Percentiles rank a stretch among this genome's conserved stretches.
phyloP scores from a whole-genome alignment of 306 rosid species.

The Carpinus viminea region DNA sequence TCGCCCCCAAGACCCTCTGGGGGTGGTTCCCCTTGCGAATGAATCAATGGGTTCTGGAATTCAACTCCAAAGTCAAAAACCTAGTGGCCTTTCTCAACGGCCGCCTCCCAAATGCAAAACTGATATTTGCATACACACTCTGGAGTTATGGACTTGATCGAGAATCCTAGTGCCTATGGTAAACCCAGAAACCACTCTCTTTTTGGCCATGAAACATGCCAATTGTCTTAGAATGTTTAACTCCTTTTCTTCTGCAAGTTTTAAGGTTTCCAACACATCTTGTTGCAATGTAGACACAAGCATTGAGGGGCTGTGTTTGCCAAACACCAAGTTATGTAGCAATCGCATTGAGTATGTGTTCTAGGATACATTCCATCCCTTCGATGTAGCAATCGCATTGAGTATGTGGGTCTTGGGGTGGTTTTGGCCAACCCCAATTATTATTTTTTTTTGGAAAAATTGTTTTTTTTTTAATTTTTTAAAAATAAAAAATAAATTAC shows the following conservation, averaged over 20 bases:
- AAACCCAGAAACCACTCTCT: not conserved
- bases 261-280: constrained; percentile 75
- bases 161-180: constrained; percentile 60
- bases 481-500: too few species aligned
- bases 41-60: constrained; percentile 45
- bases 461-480: too few species aligned
- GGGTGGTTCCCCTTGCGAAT: constrained; percentile 25
- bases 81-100: constrained; percentile 50
- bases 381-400: constrained; percentile 68
- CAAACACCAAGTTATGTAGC: constrained; percentile 65
- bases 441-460: too few species aligned
- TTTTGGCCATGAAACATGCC: not conserved
- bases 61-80: constrained; percentile 49
- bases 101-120: constrained; percentile 51
- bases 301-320: constrained; percentile 80
- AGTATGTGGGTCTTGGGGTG: too few species aligned
- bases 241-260: constrained; percentile 36
- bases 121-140: constrained; percentile 65
- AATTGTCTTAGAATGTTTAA: not conserved
- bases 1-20: too few species aligned
- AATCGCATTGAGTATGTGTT: constrained; percentile 70
- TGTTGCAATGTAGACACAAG: constrained; percentile 81
- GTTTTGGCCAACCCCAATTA: too few species aligned
- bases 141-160: constrained; percentile 56
- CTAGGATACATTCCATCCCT: constrained; percentile 93